Conservation (phyloP, 2,329 filamentous ascomycete species). For the Neonectria faginata region DNA sequence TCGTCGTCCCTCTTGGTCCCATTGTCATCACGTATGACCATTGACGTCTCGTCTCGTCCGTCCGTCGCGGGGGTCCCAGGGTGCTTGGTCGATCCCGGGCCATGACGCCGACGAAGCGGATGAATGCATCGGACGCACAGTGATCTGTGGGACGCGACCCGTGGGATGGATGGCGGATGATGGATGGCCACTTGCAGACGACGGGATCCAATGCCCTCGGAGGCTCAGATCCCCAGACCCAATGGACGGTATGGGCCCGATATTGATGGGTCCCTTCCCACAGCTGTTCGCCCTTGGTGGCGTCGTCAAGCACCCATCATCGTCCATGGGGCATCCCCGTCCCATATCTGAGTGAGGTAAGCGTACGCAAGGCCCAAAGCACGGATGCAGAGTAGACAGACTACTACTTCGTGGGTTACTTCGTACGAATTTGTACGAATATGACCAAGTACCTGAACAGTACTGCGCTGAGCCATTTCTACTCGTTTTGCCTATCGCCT, state of each 20-base stretch:
- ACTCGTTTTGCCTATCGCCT: constrained; percentile 4
- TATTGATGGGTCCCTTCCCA: constrained; percentile 12
- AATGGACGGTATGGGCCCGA: constrained; percentile 20
- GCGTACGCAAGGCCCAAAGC: constrained; percentile 14
- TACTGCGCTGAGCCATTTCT: constrained; percentile 35
- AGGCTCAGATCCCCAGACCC: constrained; percentile 27
- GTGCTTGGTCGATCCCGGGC: constrained; percentile 4
- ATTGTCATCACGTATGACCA: constrained; percentile 1
- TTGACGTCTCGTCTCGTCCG: constrained; percentile 17
- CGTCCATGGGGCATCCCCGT: background rate
- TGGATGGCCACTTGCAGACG: constrained; percentile 12
- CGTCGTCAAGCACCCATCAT: constrained; percentile 17
- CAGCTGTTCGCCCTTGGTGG: constrained; percentile 1
- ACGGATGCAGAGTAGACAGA: constrained; percentile 5
- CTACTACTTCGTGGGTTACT: too few species aligned
- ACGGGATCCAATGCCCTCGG: constrained; percentile 5
- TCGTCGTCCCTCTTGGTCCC: background rate
- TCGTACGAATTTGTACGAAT: background rate
- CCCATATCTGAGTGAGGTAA: constrained; percentile 17
- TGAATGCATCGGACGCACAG: constrained; percentile 29
- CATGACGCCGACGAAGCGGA: constrained; percentile 20
- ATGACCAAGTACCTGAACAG: background rate
- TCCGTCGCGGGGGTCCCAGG: constrained; percentile 2
- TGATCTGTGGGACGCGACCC: constrained; percentile 35
- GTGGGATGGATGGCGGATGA: constrained; percentile 21